These are phyloP conservation scores for Aureobasidium sp. DNA, from an alignment of 2,329 filamentous ascomycete species.

Conservation along the genomic window DNA sequence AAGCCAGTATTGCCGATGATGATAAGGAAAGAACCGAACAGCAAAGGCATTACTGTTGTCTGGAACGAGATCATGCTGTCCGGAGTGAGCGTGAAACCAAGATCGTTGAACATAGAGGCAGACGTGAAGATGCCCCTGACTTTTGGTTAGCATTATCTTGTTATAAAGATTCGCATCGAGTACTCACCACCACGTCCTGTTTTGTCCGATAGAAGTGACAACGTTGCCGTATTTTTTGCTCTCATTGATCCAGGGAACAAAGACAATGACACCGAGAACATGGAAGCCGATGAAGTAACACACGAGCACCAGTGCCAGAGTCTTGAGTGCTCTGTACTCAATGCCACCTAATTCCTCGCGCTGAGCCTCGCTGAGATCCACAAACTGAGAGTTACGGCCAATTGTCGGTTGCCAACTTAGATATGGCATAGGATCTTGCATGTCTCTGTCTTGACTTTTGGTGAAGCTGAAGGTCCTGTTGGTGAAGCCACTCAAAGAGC, in stretches of 20 bases:
- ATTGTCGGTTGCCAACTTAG: constrained; percentile 90
- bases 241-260: constrained; percentile 73
- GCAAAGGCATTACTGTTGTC: constrained; percentile 62
- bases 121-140: constrained; percentile 69
- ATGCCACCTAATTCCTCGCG: constrained; percentile 93
- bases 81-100: constrained; percentile 86
- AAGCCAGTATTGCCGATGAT: constrained; percentile 94
- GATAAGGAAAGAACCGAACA: constrained; percentile 77
- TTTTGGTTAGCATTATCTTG: background rate
- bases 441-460: constrained; percentile 40
- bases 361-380: constrained; percentile 81
- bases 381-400: constrained; percentile 85
- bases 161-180: too few relatives aligned
- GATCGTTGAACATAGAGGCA: constrained; percentile 83
- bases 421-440: constrained; percentile 63
- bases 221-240: constrained; percentile 54
- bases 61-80: constrained; percentile 93
- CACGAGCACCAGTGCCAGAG: constrained; percentile 68
- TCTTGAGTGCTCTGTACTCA: constrained; percentile 87
- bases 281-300: constrained; percentile 79
- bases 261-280: constrained; percentile 61
- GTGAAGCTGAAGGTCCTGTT: constrained; percentile 14
- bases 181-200: constrained; percentile 67
- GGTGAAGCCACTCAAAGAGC: constrained; percentile 11
- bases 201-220: constrained; percentile 54